Evolutionary conservation across 768 basidiomycete species (phyloP), one percentile per base, ranked within the genome.

Genomic region (Mycena albidolilacea): DNA sequence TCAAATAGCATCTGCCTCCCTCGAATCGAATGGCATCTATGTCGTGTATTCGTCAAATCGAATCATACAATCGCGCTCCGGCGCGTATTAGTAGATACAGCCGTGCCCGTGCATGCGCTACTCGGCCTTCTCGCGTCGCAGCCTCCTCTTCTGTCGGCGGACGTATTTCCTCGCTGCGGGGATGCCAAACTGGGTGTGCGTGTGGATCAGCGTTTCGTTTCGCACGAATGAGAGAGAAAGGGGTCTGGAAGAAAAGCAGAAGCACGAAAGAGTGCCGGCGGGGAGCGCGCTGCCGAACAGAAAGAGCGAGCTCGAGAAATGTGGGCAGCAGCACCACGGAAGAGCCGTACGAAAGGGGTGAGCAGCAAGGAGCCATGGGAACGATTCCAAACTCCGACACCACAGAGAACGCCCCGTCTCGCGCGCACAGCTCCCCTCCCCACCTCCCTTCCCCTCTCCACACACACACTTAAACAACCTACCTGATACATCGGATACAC

Each of bases 161-260:
- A 91, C 78, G 76, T 90, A 92, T 71, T 84, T 86, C 78, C 91
- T 85, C 43, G 83, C 85, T 61, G 82, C 85, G 12, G 92, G 92
- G 55, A 92, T 77, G 23, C 92, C 93, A 81, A 94, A 94, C 93
- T 93, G 76, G n/a, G n/a, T n/a, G n/a, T 6, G 14, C 14, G n/a
- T 5, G 58, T 12, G n/a, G 23, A 48, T 30, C 17, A 48, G 23
- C 60, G 4, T 43, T 7, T 30, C 39, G 39, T 35, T 6, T 50
- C 35, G 30, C 17, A 17, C 54, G 14, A 12, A 21, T 7, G 30
- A 37, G 5, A 5, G 21, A 21, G 30, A 17, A 60, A 74, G 46
- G 69, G 30, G 30, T 30, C 30, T 30, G 30, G 3, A 30, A 30
- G 30, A 30, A 30, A 30, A 30, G 30, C 30, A 30, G 30, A 30